phyloP scores from a whole-genome alignment of 768 basidiomycete genomes.

The Termitomyces sp. region DNA sequence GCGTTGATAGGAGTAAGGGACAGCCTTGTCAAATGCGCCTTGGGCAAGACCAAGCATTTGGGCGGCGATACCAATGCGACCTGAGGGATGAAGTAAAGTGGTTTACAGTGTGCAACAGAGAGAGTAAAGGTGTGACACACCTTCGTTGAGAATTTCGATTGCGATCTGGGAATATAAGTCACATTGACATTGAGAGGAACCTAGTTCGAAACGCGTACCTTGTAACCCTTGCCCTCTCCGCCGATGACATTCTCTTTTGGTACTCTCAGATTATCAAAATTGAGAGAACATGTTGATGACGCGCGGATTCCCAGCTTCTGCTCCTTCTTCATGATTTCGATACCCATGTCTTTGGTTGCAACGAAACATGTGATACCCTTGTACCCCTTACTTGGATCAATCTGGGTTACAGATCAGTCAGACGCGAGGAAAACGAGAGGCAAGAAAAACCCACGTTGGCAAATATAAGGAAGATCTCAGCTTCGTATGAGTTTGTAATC shows the following conservation, averaged over 20 bases:
- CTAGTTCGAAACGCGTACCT: constrained; percentile 34
- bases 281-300: constrained; percentile 90
- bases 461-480: constrained; percentile 90
- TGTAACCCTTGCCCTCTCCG: constrained; percentile 89
- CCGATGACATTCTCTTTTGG: constrained; percentile 90
- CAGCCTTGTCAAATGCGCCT: constrained; percentile 92
- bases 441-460: constrained; percentile 64
- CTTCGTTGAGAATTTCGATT: constrained; percentile 96
- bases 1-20: constrained; percentile 94
- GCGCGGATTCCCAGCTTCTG: constrained; percentile 97
- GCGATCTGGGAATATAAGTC: constrained; percentile 54
- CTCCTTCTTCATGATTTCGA: constrained; percentile 98
- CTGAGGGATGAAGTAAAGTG: neutral
- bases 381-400: constrained; percentile 91
- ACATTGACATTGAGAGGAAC: neutral
- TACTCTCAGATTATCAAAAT: constrained; percentile 88
- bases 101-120: neutral
- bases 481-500: constrained; percentile 95
- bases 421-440: neutral
- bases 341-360: constrained; percentile 94
- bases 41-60: constrained; percentile 99
- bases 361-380: constrained; percentile 99
- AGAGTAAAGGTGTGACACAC: constrained; percentile 23
- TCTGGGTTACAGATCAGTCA: constrained; percentile 29
- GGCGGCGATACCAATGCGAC: constrained; percentile 93